Evolutionary conservation across 768 basidiomycete species (phyloP).

Genomic region (Thelephora aurantiotincta): DNA sequence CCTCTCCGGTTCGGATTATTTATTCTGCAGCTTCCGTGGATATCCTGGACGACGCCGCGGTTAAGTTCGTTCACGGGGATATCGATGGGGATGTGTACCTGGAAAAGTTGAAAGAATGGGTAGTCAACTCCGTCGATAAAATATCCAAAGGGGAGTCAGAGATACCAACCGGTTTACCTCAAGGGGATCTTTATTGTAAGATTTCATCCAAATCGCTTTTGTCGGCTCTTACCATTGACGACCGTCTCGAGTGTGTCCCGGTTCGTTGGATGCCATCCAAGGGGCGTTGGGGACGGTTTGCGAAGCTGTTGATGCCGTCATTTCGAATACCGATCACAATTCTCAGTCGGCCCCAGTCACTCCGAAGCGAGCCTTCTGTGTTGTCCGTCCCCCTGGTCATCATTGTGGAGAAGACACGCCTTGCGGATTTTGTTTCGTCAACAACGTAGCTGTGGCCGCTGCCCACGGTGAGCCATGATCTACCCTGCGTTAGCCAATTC

Average conservation of each 20-base stretch:
- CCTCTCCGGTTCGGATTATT: conserved; percentile 28
- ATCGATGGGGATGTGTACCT: conserved; percentile 54
- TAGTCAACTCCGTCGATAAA: conserved; percentile 42
- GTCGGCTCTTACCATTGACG: not conserved
- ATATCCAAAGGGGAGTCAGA: conserved; percentile 53
- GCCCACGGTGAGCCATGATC: conserved; percentile 55
- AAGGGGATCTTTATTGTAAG: conserved; percentile 77
- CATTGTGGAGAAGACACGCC: conserved; percentile 88
- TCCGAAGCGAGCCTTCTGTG: conserved; percentile 50
- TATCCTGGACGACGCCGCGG: conserved; percentile 43
- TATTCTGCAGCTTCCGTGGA: conserved; percentile 41
- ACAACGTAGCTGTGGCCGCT: conserved; percentile 83
- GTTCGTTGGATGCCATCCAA: conserved; percentile 62
- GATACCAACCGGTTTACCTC: conserved; percentile 57
- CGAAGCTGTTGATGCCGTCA: conserved; percentile 70
- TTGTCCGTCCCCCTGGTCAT: conserved; percentile 84
- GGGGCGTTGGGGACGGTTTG: conserved; percentile 76
- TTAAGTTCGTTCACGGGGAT: conserved; percentile 64
- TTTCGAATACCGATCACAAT: conserved; percentile 13
- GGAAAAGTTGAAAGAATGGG: conserved; percentile 46
- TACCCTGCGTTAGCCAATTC: not conserved
- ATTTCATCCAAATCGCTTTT: conserved; percentile 3
- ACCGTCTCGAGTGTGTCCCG: conserved; percentile 51
- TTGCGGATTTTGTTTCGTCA: conserved; percentile 90
- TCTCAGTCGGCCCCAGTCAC: not conserved